Percentiles rank a stretch among this genome's conserved stretches.
phyloP scores from a whole-genome alignment of 192 early-diverging fungal species.

The Phycomyces blakesleeanus region DNA sequence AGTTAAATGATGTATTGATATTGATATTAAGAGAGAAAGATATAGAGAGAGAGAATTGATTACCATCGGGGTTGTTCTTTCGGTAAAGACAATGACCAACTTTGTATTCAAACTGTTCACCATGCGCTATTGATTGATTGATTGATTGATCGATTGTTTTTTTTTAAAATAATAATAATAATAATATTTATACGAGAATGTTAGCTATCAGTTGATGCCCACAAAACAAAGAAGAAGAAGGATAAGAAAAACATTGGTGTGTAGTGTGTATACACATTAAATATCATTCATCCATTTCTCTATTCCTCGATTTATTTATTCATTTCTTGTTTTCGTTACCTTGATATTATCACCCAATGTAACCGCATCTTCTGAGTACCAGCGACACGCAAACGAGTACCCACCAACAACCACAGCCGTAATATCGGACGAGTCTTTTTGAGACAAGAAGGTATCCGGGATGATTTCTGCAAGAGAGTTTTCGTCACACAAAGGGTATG shows the following conservation, averaged over 20 bases:
- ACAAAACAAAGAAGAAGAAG: no score
- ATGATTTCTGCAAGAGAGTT: not conserved
- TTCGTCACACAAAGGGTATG: not conserved
- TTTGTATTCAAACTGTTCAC: slow-evolving; percentile 14
- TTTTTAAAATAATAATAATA: no score
- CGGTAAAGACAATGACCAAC: slow-evolving; percentile 28
- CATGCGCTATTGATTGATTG: slow-evolving; percentile 28
- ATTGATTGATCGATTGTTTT: no score
- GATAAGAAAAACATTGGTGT: not conserved
- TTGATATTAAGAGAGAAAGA: no score
- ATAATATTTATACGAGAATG: no score
- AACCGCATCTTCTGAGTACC: slow-evolving; percentile 34
- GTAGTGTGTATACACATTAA: not conserved
- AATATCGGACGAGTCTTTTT: not conserved
- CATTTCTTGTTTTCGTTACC: no score
- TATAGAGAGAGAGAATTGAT: no score
- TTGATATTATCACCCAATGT: slow-evolving; percentile 24
- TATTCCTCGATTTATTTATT: no score
- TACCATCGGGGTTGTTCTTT: slow-evolving; percentile 27
- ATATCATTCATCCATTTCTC: no score
- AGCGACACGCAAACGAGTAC: slow-evolving; percentile 24
- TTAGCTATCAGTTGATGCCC: no score
- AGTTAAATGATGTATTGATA: not conserved
- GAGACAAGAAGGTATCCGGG: not conserved
- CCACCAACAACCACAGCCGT: slow-evolving; percentile 29